phyloP scores from a whole-genome alignment of 176 grass and related monocot genomes.

The bread wheat (Triticum aestivum) region DNA sequence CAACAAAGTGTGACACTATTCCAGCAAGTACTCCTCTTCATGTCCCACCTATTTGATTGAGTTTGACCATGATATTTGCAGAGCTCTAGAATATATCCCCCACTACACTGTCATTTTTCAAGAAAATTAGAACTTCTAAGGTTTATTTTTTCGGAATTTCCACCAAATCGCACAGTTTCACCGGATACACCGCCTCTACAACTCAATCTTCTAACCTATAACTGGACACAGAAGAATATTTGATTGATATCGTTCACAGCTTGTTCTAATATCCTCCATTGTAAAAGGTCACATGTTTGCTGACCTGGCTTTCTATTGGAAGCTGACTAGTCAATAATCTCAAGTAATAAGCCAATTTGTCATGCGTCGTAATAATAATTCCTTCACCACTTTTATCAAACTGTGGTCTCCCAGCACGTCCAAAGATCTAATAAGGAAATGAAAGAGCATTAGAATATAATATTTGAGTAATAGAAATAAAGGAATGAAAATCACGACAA shows the following conservation, averaged over 20 bases:
- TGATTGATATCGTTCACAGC: slow-evolving; percentile 9
- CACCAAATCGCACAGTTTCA: neutral
- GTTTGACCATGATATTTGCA: neutral
- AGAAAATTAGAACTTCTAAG: neutral
- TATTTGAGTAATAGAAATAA: slow-evolving; percentile 15
- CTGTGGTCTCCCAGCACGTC: slow-evolving; percentile 96
- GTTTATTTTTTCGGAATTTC: neutral
- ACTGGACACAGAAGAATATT: slow-evolving; percentile 9
- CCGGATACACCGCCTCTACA: neutral
- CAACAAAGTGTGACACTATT: neutral
- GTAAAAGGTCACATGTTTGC: slow-evolving; percentile 14
- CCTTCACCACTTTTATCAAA: slow-evolving; percentile 99
- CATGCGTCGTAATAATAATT: slow-evolving; percentile 96
- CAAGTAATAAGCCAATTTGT: slow-evolving; percentile 92
- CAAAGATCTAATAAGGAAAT: slow-evolving; percentile 72
- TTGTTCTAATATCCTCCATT: neutral
- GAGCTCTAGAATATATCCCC: neutral
- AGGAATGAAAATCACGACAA: neutral
- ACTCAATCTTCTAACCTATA: slow-evolving; percentile 4
- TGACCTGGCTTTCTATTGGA: slow-evolving; percentile 95
- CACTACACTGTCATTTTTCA: neutral
- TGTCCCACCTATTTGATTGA: neutral
- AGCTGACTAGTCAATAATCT: slow-evolving; percentile 92
- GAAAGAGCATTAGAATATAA: slow-evolving; percentile 23
- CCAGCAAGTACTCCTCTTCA: slow-evolving; percentile 3